Conservation (phyloP, 1,284 basidiomycete genomes). For the Sphaerobolus stellatus region DNA sequence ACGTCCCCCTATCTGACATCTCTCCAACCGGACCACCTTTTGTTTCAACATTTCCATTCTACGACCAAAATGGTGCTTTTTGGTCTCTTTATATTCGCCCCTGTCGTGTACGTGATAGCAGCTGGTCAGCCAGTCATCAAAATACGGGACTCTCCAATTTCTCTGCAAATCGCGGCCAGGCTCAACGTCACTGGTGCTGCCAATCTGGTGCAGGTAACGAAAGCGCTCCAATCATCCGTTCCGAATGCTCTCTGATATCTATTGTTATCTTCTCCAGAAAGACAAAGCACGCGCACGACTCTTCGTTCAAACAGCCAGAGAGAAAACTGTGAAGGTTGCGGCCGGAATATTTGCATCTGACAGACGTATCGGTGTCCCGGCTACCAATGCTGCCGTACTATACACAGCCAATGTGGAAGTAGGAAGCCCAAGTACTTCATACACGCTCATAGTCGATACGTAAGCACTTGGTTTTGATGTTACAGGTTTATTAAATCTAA, state of each 20-base stretch:
- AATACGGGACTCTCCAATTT: background rate
- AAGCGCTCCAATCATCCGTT: too few species aligned
- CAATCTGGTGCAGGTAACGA: background rate
- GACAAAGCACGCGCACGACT: background rate
- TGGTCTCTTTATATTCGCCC: too few species aligned
- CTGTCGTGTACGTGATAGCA: too few species aligned
- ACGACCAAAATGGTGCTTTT: too few species aligned
- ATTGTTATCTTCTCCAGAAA: background rate
- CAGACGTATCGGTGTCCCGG: constrained; percentile 1
- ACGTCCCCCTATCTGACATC: too few species aligned
- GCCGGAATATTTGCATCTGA: background rate
- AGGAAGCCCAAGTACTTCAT: background rate
- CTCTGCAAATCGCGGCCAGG: background rate
- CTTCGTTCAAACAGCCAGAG: constrained; percentile 4
- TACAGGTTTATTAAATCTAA: background rate
- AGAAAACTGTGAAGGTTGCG: constrained; percentile 3
- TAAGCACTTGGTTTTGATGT: background rate
- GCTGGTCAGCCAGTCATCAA: background rate
- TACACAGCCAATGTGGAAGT: background rate
- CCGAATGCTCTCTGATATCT: background rate
- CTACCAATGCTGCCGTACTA: background rate
- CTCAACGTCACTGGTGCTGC: background rate
- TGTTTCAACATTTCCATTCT: too few species aligned
- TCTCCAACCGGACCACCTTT: too few species aligned
- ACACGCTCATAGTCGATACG: background rate